Evolutionary conservation across 225 moss, liverwort and hornwort genomes (phyloP), one percentile per base, ranked within the genome.

Genomic region (Bryoerythrophyllum caledonicum): DNA sequence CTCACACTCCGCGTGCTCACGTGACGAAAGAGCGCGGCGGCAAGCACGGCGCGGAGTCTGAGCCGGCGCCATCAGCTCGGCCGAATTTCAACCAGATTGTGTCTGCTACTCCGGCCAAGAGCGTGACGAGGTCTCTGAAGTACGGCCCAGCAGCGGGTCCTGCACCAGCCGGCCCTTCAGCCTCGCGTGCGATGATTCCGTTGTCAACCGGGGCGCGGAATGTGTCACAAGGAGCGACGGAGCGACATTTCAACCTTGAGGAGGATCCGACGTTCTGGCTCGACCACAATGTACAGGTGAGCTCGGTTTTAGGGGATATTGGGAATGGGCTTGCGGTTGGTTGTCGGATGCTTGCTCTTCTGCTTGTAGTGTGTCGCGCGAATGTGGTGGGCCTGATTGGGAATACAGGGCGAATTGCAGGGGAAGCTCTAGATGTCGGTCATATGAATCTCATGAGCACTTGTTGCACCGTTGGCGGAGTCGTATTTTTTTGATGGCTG

Each of bases 231-330:
- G 71, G 70, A 37, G 61, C 62, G 4, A 58, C 30, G 52, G 89
- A 87, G 76, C 82, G 78, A 21, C 85, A 73, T 49, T 90, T 90
- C 66, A 59, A 73, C 38, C 77, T 87, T 53, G 87, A 90, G 61
- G 90, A 90, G 72, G 87, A 87, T 71, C 87, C 82, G 72, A 68
- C 81, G 71, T 87, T 90, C 73, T 90, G 90, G 90, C 85, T 62
- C 37, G 85, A 85, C 65, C 90, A 87, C 78, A 90, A 87, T 63
- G 87, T 90, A 1, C 87, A 87, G 90, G 90, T 87, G 44, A 62
- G 41, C 32, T 10, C 44, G 61, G 71, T 34, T 24, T n/a, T 8
- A 19, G 28, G 25, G 12, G 19, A 15, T 20, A 60, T 3, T 27
- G 12, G 46, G 6, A 52, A 4, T 30, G 40, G 7, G 5, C 4